These are phyloP conservation scores for Pseudocercospora fuligena DNA, from an alignment of 2,329 filamentous ascomycete species.

Conservation along the genomic window DNA sequence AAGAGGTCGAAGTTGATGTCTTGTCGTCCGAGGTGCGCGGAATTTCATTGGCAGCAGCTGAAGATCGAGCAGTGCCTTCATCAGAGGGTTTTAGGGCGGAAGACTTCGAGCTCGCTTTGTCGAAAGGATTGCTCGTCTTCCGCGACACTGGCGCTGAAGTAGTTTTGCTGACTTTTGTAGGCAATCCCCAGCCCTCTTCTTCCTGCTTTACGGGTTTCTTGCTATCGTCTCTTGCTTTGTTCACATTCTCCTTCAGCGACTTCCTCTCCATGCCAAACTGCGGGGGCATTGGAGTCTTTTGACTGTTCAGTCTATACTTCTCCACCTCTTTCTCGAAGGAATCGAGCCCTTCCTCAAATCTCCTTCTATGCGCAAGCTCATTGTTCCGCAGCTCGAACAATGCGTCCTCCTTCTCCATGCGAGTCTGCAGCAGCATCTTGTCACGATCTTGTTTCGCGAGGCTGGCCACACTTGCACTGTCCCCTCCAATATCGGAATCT, in stretches of 20 bases:
- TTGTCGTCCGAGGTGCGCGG: too few species aligned
- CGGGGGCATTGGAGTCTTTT: neutral
- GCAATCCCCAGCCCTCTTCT: neutral
- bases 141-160: neutral
- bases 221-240: neutral
- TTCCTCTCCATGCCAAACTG: neutral
- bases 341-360: neutral
- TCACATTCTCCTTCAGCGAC: neutral
- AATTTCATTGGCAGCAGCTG: neutral
- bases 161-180: neutral
- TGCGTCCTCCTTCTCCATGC: neutral
- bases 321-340: constrained; percentile 1
- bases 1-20: too few species aligned
- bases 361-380: neutral
- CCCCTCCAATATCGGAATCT: neutral
- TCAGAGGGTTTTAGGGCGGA: neutral
- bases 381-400: neutral
- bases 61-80: neutral
- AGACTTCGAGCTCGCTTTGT: neutral
- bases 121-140: neutral
- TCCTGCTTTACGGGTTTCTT: neutral
- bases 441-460: neutral
- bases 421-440: constrained; percentile 1
- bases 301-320: neutral
- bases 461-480: neutral